A percentile compares a stretch with the other conserved stretches of the same genome.
Evolutionary conservation across 768 basidiomycete species (phyloP).

Genomic region (Imleria badia): DNA sequence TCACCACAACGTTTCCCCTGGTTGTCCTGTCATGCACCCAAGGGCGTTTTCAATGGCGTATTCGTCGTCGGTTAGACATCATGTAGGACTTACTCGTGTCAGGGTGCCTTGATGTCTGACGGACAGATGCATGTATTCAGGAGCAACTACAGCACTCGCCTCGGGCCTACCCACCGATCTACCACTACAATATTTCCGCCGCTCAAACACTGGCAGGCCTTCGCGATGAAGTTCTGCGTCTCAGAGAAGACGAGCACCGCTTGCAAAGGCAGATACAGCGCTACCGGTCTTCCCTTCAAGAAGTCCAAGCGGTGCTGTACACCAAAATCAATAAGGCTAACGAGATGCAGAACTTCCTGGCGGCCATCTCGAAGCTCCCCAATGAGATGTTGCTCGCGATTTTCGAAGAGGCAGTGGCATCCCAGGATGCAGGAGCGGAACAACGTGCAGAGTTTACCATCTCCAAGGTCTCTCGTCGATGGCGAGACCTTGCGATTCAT

Average conservation of each 20-base stretch:
- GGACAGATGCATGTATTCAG: constrained; percentile 5
- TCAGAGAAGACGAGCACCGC: constrained; percentile 13
- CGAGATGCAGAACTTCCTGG: constrained; percentile 31
- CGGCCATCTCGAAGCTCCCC: constrained; percentile 29
- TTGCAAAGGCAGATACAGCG: constrained; percentile 19
- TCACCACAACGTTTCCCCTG: constrained; percentile 10
- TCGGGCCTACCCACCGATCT: constrained; percentile 9
- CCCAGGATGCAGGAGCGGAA: constrained; percentile 21
- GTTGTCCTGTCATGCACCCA: constrained; percentile 17
- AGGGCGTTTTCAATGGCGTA: constrained; percentile 11
- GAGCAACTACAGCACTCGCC: constrained; percentile 8
- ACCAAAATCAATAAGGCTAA: constrained; percentile 24
- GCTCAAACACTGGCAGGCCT: constrained; percentile 19
- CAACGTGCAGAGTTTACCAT: constrained; percentile 24
- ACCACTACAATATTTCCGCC: constrained; percentile 18
- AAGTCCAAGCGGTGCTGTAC: constrained; percentile 15
- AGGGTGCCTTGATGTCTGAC: constrained; percentile 6
- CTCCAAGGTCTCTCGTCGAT: constrained; percentile 33
- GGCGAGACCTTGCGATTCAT: constrained; percentile 32
- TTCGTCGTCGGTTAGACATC: constrained; percentile 19
- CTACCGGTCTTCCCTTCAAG: constrained; percentile 13
- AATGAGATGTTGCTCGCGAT: constrained; percentile 32
- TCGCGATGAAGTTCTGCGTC: constrained; percentile 17
- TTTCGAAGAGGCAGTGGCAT: constrained; percentile 30
- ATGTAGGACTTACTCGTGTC: constrained; percentile 15